Base-by-base conservation (phyloP, 257 asterid species). In the Jaltomata sinuosa region DNA sequence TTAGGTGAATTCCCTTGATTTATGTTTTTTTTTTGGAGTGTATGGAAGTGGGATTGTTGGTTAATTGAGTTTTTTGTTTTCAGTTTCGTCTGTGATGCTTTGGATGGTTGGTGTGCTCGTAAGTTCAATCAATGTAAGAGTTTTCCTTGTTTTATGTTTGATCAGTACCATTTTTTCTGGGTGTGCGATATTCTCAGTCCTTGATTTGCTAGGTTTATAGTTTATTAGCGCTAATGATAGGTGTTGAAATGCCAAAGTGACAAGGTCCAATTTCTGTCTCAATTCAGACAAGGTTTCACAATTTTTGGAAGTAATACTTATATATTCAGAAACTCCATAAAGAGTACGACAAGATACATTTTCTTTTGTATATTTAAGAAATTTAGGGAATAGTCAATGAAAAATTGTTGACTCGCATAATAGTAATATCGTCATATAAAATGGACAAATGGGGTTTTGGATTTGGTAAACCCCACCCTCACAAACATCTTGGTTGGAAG, bases 61-160 rank as follows among this genome's bases (percentile, higher is more conserved):
- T 57, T 84, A 68, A 83, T 50, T 59, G 40, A 52, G 57, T 49
- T 69, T 85, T 49, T 61, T 8, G 77, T 83, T 86, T 89, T 42
- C 93, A 95, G 99, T 89, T 97, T 97, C 78, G 97, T 94, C 18
- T 97, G 98, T 84, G 99, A 97, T 90, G 98, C 99, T 59, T 89
- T 97, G 93, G 99, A 97, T 87, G 99, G 99, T 84, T 94, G 94
- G 93, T 95, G 92, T 89, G 99, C 99, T 16, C 98, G 99, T 54
- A 97, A 90, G 89, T 87, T 97, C 91, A 97, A 95, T 90, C 99
- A 95, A 93, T 97, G 98, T 95, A 89, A 78, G 91, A 88, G 82
- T 83, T 90, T 88, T 77, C 29, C 62, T 47, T 1, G 5, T 77
- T 49, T 27, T 77, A 49, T 77, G 18, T 77, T 76, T 49, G 42